phyloP scores from a whole-genome alignment of 1,284 basidiomycete genomes.

The Melampsora larici-populina region DNA sequence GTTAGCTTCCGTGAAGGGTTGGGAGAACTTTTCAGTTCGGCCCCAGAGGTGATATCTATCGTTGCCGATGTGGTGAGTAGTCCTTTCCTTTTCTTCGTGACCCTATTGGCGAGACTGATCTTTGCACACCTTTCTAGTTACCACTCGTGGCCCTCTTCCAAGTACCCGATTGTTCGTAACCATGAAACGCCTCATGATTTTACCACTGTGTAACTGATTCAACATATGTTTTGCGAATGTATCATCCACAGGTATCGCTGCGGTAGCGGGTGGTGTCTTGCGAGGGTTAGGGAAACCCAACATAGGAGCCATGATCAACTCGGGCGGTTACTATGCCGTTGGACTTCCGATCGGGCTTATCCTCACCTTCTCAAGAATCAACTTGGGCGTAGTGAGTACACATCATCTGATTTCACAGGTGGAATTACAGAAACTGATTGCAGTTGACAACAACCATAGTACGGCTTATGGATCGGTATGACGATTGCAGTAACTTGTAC shows the following conservation, averaged over 20 bases:
- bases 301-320: constrained; percentile 24
- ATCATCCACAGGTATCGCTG: neutral
- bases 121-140: neutral
- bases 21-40: constrained; percentile 23
- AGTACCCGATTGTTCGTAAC: constrained; percentile 21
- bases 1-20: neutral
- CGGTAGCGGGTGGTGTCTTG: constrained; percentile 6
- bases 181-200: neutral
- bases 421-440: neutral
- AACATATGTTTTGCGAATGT: neutral
- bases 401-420: neutral
- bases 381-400: neutral
- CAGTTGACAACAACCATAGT: neutral
- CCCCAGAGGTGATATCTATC: constrained; percentile 12
- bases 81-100: neutral
- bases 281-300: constrained; percentile 26
- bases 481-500: constrained; percentile 15
- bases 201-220: neutral
- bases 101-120: neutral
- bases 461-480: constrained; percentile 24
- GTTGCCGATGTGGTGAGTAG: constrained; percentile 24
- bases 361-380: constrained; percentile 11
- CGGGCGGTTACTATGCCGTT: constrained; percentile 16
- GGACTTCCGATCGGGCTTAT: constrained; percentile 23
- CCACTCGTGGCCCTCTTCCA: constrained; percentile 16